phyloP scores from a whole-genome alignment of 2,329 filamentous ascomycete genomes.

The Colletotrichum incanum region DNA sequence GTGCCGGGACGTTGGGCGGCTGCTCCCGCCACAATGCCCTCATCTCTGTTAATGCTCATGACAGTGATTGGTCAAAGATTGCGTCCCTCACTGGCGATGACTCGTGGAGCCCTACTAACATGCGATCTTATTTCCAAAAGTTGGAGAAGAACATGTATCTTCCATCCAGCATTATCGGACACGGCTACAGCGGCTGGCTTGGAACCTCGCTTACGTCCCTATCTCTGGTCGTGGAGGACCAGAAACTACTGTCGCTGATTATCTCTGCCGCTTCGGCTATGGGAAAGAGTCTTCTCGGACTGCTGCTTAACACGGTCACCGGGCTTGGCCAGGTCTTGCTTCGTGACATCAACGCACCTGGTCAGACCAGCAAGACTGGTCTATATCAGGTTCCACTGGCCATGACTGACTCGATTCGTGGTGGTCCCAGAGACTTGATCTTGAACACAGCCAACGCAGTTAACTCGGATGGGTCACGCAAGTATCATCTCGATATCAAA shows the following conservation, averaged over 20 bases:
- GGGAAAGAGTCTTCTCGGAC: constrained; percentile 45
- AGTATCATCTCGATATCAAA: constrained; percentile 50
- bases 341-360: constrained; percentile 47
- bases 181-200: constrained; percentile 71
- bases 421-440: constrained; percentile 30
- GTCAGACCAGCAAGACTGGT: constrained; percentile 20
- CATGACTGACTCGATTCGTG: constrained; percentile 26
- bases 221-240: constrained; percentile 34
- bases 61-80: constrained; percentile 73
- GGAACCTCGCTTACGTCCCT: constrained; percentile 26
- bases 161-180: constrained; percentile 53
- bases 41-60: constrained; percentile 71
- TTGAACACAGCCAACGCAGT: constrained; percentile 33
- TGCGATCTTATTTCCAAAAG: constrained; percentile 71
- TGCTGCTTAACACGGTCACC: constrained; percentile 44
- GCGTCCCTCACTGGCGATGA: constrained; percentile 71
- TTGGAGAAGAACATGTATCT: constrained; percentile 72
- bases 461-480: constrained; percentile 38
- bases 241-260: constrained; percentile 45
- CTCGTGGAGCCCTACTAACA: constrained; percentile 71
- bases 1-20: constrained; percentile 62
- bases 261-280: constrained; percentile 48
- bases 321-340: constrained; percentile 49
- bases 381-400: constrained; percentile 25
- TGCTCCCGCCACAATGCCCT: constrained; percentile 74